Evolutionary conservation across 202 grass and related monocot species (phyloP).

Genomic region (Saccharum hybrid): DNA sequence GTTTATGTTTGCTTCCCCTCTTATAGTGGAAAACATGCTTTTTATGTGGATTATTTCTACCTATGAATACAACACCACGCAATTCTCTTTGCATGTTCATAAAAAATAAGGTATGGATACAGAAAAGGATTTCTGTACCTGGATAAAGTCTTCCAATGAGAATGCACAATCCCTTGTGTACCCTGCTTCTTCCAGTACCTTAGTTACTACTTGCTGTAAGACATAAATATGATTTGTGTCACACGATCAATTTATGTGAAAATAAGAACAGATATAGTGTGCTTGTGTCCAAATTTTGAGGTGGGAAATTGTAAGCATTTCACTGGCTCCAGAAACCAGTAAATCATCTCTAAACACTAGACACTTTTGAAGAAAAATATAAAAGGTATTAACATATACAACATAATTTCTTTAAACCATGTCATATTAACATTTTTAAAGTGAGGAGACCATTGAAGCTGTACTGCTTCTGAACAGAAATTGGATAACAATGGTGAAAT

Average conservation of each 20-base stretch:
- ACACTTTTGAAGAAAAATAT: background rate
- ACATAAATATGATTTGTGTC: slow-evolving; percentile 17
- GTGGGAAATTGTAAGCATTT: background rate
- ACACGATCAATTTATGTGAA: background rate
- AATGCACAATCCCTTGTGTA: slow-evolving; percentile 65
- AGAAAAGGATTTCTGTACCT: slow-evolving; percentile 47
- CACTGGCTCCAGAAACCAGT: background rate
- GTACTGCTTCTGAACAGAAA: background rate
- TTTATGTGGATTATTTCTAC: background rate
- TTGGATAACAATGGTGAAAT: background rate
- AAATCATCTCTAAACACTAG: background rate
- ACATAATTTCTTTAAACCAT: background rate
- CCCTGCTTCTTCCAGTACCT: slow-evolving; percentile 84
- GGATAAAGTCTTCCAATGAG: slow-evolving; percentile 71
- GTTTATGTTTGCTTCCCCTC: background rate
- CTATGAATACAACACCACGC: background rate
- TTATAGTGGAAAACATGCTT: background rate
- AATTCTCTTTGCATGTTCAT: slow-evolving; percentile 1
- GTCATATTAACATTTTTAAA: no score
- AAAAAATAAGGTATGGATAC: background rate
- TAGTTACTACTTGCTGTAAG: slow-evolving; percentile 73
- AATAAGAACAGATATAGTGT: background rate
- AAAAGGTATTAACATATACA: background rate
- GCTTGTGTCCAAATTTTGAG: background rate
- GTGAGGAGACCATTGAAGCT: background rate